Base-by-base conservation (phyloP, 139 green algal species). In the Coelastrella sp. region DNA sequence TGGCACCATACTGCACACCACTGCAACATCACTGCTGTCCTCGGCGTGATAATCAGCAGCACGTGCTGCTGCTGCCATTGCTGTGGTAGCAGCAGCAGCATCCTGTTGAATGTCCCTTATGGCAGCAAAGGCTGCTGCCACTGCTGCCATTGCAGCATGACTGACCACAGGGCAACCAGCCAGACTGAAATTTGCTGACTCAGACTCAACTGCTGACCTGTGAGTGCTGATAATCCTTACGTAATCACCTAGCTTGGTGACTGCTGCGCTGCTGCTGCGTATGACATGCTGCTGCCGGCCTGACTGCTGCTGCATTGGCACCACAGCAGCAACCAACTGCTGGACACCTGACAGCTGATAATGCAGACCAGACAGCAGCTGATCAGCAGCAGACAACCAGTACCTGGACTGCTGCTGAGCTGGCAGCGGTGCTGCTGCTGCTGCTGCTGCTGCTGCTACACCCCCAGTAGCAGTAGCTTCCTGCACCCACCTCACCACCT, bases 401-500 rank as follows among this genome's bases (percentile, higher is more conserved):
- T 17, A 2, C 27, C 53, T 63, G 21, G 51, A 30, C 78, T 35
- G 8, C 23, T 68, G 69, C 59, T 89, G 79, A 9, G 35, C 40
- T 5, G 48, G 53, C 69, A 82, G 32, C 69, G 59, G 51, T n/a
- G n/a, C n/a, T n/a, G n/a, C n/a, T n/a, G n/a, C n/a, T n/a, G n/a
- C n/a, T n/a, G n/a, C n/a, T n/a, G n/a, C n/a, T n/a, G n/a, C n/a
- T n/a, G n/a, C n/a, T n/a, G n/a, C n/a, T n/a, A n/a, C 66, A 45
- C 15, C 11, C 2, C 9, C 34, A 60, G 76, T 13, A 62, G 76
- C 59, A 38, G 57, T 59, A 25, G 38, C 34, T 17, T 84, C 60
- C 60, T 84, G 60, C 80, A 91, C 60, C 90, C 88, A 91, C 0
- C 5, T 40, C 0, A 63, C 41, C 2, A 81, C 71, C 41, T 83